Evolutionary conservation across 371 early-diverging fungal species (phyloP).

Genomic region (Rhizopus delemar): DNA sequence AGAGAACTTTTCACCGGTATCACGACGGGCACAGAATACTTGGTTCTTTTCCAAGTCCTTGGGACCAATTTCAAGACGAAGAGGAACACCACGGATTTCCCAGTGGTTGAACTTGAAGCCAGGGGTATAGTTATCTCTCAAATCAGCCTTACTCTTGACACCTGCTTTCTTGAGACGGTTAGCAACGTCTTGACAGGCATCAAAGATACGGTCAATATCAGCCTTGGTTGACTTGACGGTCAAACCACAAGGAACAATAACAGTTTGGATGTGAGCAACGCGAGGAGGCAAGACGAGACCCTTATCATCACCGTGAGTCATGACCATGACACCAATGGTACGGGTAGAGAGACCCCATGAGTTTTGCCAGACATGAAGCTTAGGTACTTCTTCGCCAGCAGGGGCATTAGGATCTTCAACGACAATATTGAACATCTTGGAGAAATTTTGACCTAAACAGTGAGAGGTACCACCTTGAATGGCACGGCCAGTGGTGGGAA

Average conservation of each 20-base stretch:
- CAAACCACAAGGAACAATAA: slow-evolving; percentile 97
- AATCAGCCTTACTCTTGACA: slow-evolving; percentile 89
- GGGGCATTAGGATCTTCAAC: slow-evolving; percentile 52
- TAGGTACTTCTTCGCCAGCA: slow-evolving; percentile 49
- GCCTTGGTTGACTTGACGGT: slow-evolving; percentile 82
- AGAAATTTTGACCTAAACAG: slow-evolving; percentile 99
- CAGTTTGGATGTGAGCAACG: slow-evolving; percentile 91
- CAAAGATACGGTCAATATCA: slow-evolving; percentile 67
- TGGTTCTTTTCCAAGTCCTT: slow-evolving; percentile 90
- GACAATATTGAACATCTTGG: slow-evolving; percentile 92
- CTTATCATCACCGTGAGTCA: slow-evolving; percentile 99
- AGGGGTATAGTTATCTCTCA: slow-evolving; percentile 91
- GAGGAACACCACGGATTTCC: slow-evolving; percentile 97
- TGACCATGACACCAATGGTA: slow-evolving; percentile 99
- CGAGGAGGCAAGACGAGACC: slow-evolving; percentile 98
- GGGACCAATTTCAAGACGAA: slow-evolving; percentile 98
- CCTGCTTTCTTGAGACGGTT: slow-evolving; percentile 77
- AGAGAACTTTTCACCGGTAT: slow-evolving; percentile 73
- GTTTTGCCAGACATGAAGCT: slow-evolving; percentile 96
- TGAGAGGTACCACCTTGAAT: slow-evolving; percentile 99
- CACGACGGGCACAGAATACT: slow-evolving; percentile 86
- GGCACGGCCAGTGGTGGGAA: slow-evolving; percentile 98
- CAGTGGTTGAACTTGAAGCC: slow-evolving; percentile 99
- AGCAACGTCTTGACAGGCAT: slow-evolving; percentile 71
- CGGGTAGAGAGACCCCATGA: slow-evolving; percentile 99